Percentiles rank a stretch among this genome's conserved stretches.
Conservation (phyloP, 345 rosid species). For the Moricandia arvensis region DNA sequence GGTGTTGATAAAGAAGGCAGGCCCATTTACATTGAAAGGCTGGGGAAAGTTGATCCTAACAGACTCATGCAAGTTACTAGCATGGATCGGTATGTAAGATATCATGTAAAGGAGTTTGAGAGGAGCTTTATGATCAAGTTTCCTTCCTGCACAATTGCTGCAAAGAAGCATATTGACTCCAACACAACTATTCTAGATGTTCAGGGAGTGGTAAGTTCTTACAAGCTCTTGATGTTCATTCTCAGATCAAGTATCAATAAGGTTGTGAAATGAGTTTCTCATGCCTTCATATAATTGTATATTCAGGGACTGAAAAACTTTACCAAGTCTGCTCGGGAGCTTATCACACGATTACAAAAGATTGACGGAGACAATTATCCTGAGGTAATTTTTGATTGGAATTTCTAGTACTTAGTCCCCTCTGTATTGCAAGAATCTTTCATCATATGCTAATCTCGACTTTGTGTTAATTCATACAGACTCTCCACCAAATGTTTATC, state of each 20-base stretch:
- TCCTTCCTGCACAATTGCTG: constrained; percentile 93
- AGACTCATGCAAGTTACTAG: constrained; percentile 92
- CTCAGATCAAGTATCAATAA: not conserved
- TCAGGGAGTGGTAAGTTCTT: constrained; percentile 84
- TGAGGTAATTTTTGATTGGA: constrained; percentile 52
- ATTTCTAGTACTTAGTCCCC: constrained; percentile 36
- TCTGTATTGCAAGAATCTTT: constrained; percentile 47
- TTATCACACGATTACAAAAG: constrained; percentile 84
- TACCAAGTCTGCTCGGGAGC: constrained; percentile 92
- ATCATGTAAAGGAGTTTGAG: constrained; percentile 97
- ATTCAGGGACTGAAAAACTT: constrained; percentile 91
- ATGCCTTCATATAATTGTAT: constrained; percentile 7
- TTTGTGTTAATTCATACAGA: constrained; percentile 52
- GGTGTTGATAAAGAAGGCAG: constrained; percentile 98
- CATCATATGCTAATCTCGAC: constrained; percentile 41
- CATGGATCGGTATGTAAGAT: constrained; percentile 82
- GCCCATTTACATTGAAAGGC: constrained; percentile 87
- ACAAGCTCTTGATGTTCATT: not conserved
- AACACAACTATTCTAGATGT: constrained; percentile 98
- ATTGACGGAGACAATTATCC: constrained; percentile 98
- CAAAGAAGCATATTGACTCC: constrained; percentile 96
- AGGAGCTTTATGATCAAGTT: constrained; percentile 80
- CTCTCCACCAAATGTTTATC: constrained; percentile 96
- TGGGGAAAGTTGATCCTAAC: constrained; percentile 87
- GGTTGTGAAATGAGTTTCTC: constrained; percentile 51